Base-by-base conservation (phyloP, 805 yeast species). In the Lipomyces oligophaga region DNA sequence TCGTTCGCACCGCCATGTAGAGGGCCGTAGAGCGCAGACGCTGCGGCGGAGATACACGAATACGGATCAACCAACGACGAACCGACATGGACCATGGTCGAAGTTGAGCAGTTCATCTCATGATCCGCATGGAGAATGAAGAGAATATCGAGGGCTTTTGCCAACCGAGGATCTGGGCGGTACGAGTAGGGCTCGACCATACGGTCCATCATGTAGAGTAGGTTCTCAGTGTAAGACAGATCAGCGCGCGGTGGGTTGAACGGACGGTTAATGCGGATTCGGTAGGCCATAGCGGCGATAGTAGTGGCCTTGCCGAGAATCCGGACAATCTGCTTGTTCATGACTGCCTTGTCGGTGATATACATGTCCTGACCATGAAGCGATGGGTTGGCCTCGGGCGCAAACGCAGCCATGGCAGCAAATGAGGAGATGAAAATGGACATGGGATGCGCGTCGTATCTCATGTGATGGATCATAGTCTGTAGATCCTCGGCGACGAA, bases 121-220 rank as follows among this genome's bases (percentile, higher is more conserved):
- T 51, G 55, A 21, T 51, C 55, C 13, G 55, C 55, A 36, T 51
- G 55, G 5, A 51, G 45, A 31, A 51, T 51, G 38, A 51, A 51
- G 18, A 51, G 42, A 26, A 51, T 47, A 22, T 51, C 55, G 22
- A 51, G 49, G 20, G 55, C 55, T 19, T 43, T 47, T 3, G 55
- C 55, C n/a, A 51, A 48, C 10, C 55, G 48, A 7, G 55, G 55
- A 26, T 51, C 55, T n/a, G 55, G 55, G 10, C 48, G 44, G 38
- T 43, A 51, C n/a, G 55, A 48, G 34, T 47, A 38, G 6, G 55
- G 55, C 46, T 51, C 55, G 21, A 52, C 24, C 54, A 48, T 51
- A 47, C 47, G 55, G 37, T 51, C 55, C 55, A 51, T 51, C 55
- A 51, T 51, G 46, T 47, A 51, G 20, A 51, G 54, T 32, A 51